Evolutionary conservation across 2,329 filamentous ascomycete species (phyloP).

Genomic region (Ophioceras dolichostomum): DNA sequence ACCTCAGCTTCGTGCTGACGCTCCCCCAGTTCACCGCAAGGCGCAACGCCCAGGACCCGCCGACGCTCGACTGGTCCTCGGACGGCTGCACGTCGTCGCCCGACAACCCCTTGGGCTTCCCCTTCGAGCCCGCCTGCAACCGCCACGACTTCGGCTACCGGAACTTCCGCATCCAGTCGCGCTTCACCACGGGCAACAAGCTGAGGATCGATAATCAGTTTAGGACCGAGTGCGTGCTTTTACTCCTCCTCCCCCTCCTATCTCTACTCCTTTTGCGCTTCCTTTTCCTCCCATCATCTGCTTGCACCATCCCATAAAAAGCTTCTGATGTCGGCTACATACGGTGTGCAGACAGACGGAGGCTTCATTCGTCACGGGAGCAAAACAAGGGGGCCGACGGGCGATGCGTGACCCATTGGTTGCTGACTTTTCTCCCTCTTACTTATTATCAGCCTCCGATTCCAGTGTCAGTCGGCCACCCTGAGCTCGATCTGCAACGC

Average conservation of each 20-base stretch:
- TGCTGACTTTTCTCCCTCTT: too few relatives aligned
- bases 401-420: too few relatives aligned
- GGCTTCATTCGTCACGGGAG: too few relatives aligned
- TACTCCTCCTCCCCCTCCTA: too few relatives aligned
- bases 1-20: constrained; percentile 29
- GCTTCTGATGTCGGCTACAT: too few relatives aligned
- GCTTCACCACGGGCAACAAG: constrained; percentile 30
- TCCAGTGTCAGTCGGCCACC: constrained; percentile 17
- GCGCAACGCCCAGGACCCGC: constrained; percentile 25
- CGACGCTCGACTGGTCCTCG: constrained; percentile 25
- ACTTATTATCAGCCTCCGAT: constrained; percentile 22
- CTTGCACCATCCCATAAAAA: too few relatives aligned
- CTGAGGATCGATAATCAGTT: constrained; percentile 37
- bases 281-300: too few relatives aligned
- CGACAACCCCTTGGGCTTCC: constrained; percentile 30
- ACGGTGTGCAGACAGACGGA: too few relatives aligned
- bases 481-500: constrained; percentile 15
- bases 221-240: constrained; percentile 26
- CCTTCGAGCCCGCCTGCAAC: constrained; percentile 30
- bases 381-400: too few relatives aligned
- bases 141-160: constrained; percentile 46
- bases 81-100: constrained; percentile 29
- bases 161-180: constrained; percentile 36
- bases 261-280: too few relatives aligned
- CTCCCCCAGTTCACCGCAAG: constrained; percentile 27